These are phyloP conservation scores for Xylariaceae sp. DNA, from an alignment of 2,329 filamentous ascomycete species.

Conservation along the genomic window DNA sequence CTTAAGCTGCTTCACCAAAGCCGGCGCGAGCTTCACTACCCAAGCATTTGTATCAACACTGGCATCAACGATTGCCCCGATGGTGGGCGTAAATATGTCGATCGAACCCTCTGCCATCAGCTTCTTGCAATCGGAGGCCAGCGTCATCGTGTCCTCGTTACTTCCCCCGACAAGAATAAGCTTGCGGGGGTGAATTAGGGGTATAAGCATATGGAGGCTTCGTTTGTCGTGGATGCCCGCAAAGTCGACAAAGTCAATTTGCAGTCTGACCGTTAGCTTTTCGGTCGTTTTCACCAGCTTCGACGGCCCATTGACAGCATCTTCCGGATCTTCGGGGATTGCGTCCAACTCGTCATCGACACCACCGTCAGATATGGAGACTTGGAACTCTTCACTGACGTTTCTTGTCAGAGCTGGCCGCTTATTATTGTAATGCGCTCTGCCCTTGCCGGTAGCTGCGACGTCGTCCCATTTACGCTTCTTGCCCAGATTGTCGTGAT, in stretches of 20 bases:
- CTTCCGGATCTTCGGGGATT: slow-evolving; percentile 51
- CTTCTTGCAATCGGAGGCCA: slow-evolving; percentile 76
- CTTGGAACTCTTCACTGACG: slow-evolving; percentile 42
- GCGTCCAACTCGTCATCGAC: slow-evolving; percentile 52
- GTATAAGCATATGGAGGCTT: slow-evolving; percentile 89
- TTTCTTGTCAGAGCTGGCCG: slow-evolving; percentile 46
- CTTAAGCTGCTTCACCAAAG: slow-evolving; percentile 77
- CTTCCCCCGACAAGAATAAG: slow-evolving; percentile 85
- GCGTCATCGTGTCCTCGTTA: slow-evolving; percentile 67
- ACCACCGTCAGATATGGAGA: slow-evolving; percentile 35
- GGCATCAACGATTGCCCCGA: slow-evolving; percentile 74
- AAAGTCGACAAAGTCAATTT: slow-evolving; percentile 86
- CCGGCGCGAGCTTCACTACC: slow-evolving; percentile 84
- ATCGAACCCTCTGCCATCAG: slow-evolving; percentile 52
- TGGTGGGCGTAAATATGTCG: slow-evolving; percentile 74
- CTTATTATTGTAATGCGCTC: slow-evolving; percentile 49
- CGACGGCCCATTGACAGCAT: slow-evolving; percentile 56
- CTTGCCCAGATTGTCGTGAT: slow-evolving; percentile 68
- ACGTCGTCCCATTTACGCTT: slow-evolving; percentile 89
- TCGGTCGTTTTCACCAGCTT: slow-evolving; percentile 65
- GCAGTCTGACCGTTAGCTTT: slow-evolving; percentile 62
- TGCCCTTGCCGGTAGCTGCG: slow-evolving; percentile 39
- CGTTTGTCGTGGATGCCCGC: slow-evolving; percentile 88
- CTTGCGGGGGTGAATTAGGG: slow-evolving; percentile 88
- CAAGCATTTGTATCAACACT: slow-evolving; percentile 98